Base-by-base conservation (phyloP, 1,284 basidiomycete species). In the Phaffia rhodozyma region DNA sequence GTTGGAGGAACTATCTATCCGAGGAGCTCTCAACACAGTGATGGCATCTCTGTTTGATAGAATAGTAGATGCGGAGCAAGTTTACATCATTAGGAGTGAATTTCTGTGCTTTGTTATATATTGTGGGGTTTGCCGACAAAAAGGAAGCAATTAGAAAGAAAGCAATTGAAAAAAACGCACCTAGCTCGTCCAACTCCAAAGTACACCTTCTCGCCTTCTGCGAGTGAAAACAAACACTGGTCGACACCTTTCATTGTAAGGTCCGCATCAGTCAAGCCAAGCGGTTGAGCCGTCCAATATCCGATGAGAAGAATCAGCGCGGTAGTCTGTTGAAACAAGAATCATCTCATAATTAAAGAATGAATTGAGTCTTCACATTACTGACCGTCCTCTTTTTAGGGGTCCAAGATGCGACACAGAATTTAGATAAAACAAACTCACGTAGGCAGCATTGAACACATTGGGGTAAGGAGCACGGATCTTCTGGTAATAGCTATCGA, bases 171-270 rank as follows among this genome's bases (percentile, higher is more conserved):
- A 47, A 29, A 27, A 20, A 56, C 60, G 5, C 7, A 63, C 62
- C 62, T 60, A 5, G 63, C 63, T 27, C 63, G 63, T 21, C 63
- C 63, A 16, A 65, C 57, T 13, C 63, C 63, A 32, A 65, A 65
- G 55, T 53, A 55, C 23, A n/a, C 30, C 34, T 55, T 49, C 34
- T 65, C 63, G 29, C 53, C 58, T 55, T 55, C 57, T 5, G 54
- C 34, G 5, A 65, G 29, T 5, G 63, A 47, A 5, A 23, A 21
- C 43, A 52, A 48, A 3, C 43, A 55, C 21, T 60, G 49, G 9
- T 53, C 48, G 21, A 65, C 30, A 20, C 58, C 58, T 32, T 58
- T 47, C 58, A 64, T 51, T 21, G 23, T 16, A 5, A 53, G 20
- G 18, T 27, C 18, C 51, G 29, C 25, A 53, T 53, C 51, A n/a